Evolutionary conservation across 495 filamentous ascomycete genomes (phyloP).

Genomic region (Penicillium herquei): DNA sequence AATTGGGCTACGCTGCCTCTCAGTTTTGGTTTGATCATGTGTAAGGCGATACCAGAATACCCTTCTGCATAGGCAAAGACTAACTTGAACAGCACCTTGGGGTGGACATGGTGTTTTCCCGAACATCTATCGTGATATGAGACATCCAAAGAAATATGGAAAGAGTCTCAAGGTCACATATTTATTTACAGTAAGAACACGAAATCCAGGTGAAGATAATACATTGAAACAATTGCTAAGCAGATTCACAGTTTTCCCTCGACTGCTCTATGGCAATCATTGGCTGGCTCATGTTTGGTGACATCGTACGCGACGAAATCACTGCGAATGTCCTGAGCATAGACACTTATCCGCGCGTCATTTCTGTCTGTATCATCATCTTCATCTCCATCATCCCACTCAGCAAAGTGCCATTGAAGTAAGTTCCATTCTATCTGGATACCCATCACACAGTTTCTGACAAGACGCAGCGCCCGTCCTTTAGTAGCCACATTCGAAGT

Average conservation of each 20-base stretch:
- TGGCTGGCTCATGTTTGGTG: conserved; percentile 92
- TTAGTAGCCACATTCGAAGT: conserved; percentile 84
- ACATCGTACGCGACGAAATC: conserved; percentile 79
- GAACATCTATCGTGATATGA: conserved; percentile 97
- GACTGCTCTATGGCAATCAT: conserved; percentile 78
- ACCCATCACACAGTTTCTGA: conserved; percentile 13
- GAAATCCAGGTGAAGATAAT: not conserved
- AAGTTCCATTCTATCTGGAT: conserved; percentile 22
- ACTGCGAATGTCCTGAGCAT: conserved; percentile 81
- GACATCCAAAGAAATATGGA: conserved; percentile 83
- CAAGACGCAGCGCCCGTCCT: conserved; percentile 62
- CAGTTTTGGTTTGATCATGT: conserved; percentile 93
- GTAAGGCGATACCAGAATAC: conserved; percentile 29
- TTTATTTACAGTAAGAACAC: conserved; percentile 74
- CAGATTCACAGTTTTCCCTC: conserved; percentile 59
- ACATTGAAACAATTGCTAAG: conserved; percentile 7
- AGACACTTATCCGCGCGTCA: conserved; percentile 67
- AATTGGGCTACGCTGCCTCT: conserved; percentile 91
- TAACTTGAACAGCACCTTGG: conserved; percentile 64
- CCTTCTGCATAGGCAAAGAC: not conserved
- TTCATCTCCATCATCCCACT: conserved; percentile 92
- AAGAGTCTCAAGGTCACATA: conserved; percentile 79
- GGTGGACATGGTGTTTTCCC: conserved; percentile 95
- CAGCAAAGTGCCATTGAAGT: conserved; percentile 92
- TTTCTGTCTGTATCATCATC: conserved; percentile 74